These are phyloP conservation scores for Colletotrichum orbiculare DNA, from an alignment of 2,329 filamentous ascomycete species.

Conservation along the genomic window DNA sequence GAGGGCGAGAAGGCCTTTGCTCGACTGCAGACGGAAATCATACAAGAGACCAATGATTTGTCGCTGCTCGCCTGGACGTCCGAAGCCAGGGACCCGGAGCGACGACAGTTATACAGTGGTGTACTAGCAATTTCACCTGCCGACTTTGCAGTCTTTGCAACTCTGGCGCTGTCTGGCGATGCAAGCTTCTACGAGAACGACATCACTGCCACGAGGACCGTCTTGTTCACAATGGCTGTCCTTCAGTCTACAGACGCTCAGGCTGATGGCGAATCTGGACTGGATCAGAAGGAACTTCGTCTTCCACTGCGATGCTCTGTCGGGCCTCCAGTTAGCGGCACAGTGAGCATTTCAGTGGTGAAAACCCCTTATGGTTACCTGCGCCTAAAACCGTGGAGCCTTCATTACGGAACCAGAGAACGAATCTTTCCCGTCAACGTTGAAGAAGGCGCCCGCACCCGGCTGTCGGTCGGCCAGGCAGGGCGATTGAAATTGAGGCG, in stretches of 20 bases:
- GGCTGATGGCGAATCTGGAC: background rate
- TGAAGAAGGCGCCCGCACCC: background rate
- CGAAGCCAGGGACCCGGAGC: background rate
- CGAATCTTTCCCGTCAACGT: background rate
- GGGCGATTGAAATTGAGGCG: background rate
- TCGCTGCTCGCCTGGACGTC: constrained; percentile 22
- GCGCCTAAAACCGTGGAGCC: too few relatives aligned
- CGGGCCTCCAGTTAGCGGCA: too few relatives aligned
- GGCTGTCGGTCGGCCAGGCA: background rate
- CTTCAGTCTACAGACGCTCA: background rate
- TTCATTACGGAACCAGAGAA: too few relatives aligned
- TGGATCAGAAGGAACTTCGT: background rate
- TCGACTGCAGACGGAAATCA: constrained; percentile 34
- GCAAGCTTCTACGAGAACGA: background rate
- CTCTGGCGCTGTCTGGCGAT: background rate
- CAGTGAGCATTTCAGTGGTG: too few relatives aligned
- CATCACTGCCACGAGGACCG: background rate
- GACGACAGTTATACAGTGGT: background rate
- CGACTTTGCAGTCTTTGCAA: background rate
- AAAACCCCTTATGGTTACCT: too few relatives aligned
- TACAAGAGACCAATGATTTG: constrained; percentile 11
- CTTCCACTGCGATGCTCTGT: background rate
- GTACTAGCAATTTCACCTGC: background rate
- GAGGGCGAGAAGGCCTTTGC: constrained; percentile 41
- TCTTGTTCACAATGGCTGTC: background rate